Base-by-base conservation (phyloP, 352 stramenopile genomes). In the Pythium dissimile region DNA sequence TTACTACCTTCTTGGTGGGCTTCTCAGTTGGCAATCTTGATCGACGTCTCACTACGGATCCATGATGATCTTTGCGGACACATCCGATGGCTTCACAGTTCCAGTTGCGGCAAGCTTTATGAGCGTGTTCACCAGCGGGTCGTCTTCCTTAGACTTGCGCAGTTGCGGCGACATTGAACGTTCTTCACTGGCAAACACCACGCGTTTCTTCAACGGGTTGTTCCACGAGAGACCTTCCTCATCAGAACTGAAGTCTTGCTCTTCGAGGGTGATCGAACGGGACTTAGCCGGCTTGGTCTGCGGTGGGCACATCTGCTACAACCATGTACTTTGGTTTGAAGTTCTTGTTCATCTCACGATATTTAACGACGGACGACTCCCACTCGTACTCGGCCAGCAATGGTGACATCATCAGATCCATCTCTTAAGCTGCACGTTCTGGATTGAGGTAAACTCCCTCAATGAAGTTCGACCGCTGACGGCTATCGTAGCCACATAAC, bases 371-470 rank as follows among this genome's bases (percentile, higher is more conserved):
- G n/a, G 45, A 52, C 45, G 28, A 38, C 18, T 52, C 45, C 45
- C 45, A 52, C 27, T 52, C 45, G 18, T 52, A 24, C 28, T 52
- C 45, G 12, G 45, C 45, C 20, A 52, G 26, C n/a, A 52, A 13
- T 26, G 38, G 45, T 15, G 45, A 52, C 16, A 52, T 31, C 45
- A 52, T 52, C 26, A 52, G 15, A 23, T 26, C 45, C 4, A 52
- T 27, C 7, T 52, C 45, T 2, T 31, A 16, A 18, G 41, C 41
- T 2, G 30, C 30, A 2, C 41, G 41, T 31, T 48, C 24, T 21
- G 27, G 15, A n/a, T 48, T 48, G 12, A 48, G 41, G 12, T 48
- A 21, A 6, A 21, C 27, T 1, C 18, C 41, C 15, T 32, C 24
- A 12, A 30, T 21, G 41, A 48, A 48, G 24, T 32, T 48, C 7